These are phyloP conservation scores for Hygrophila difformis DNA, from an alignment of 257 asterid species.

Conservation along the genomic window DNA sequence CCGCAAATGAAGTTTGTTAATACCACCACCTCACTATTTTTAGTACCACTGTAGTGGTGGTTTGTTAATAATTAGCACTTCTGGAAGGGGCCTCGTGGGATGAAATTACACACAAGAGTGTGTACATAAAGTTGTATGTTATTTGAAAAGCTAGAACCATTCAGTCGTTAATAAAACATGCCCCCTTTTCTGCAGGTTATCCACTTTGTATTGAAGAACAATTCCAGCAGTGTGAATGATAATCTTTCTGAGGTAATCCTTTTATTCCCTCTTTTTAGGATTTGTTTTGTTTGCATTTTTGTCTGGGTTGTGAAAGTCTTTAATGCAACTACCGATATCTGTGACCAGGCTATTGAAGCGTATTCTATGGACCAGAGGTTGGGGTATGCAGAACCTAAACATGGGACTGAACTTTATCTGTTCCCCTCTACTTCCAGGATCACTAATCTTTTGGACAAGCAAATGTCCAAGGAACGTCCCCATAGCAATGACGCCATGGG, in stretches of 20 bases:
- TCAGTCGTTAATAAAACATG: no score
- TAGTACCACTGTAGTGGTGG: no score
- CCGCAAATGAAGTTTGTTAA: no score
- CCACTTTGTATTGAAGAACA: slow-evolving; percentile 51
- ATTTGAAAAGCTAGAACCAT: no score
- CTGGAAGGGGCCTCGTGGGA: no score
- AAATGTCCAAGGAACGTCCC: slow-evolving; percentile 35
- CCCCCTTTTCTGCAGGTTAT: slow-evolving; percentile 51
- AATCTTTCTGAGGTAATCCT: slow-evolving; percentile 56
- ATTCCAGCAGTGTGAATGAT: slow-evolving; percentile 34
- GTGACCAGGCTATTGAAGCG: slow-evolving; percentile 57
- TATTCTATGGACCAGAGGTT: slow-evolving; percentile 60
- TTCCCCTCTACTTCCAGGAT: slow-evolving; percentile 57
- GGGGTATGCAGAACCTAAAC: slow-evolving; percentile 79
- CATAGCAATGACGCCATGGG: slow-evolving; percentile 36
- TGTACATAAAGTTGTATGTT: background rate
- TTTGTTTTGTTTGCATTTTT: background rate
- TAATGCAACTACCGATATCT: background rate
- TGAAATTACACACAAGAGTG: no score
- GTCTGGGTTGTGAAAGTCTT: background rate
- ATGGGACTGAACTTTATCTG: slow-evolving; percentile 78
- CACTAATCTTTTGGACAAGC: slow-evolving; percentile 45
- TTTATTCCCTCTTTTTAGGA: background rate
- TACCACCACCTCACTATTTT: no score
- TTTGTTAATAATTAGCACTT: no score